Base-by-base conservation (phyloP, 2,329 filamentous ascomycete genomes). In the Aspergillus novofumigatus region DNA sequence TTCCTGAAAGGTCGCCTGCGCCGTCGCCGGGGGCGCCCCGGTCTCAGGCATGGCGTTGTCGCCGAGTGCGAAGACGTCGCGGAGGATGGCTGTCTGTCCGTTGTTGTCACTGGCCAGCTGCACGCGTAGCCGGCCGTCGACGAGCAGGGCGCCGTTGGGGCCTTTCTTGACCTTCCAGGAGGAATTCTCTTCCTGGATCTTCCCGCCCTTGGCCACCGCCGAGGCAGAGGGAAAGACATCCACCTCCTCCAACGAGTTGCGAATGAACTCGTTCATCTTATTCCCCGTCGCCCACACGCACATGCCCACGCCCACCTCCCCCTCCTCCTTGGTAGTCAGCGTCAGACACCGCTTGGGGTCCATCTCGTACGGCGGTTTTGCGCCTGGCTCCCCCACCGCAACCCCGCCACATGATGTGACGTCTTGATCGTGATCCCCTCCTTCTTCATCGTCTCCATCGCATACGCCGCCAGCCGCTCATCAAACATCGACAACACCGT, bases 401-500 rank as follows among this genome's bases (percentile, higher is more conserved):
- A 70, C 48, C 77, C 74, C 62, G 84, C 65, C 3, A 86, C 80
- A 61, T 84, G 81, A 61, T 85, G 83, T 3, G 77, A 80, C 0
- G 83, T 86, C 62, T 82, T 82, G 63, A 86, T 82, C 2, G 77
- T 68, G 44, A 86, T 82, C 1, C 83, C 83, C 61, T 83, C 78
- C 5, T 81, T 73, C 42, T 69, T 73, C 73, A 85, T 85, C 1
- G 77, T 80, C 28, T 82, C 74, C 73, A 82, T 81, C 0, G 83
- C 83, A 63, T 85, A 86, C 17, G 77, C 72, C 3, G 79, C 79
- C 14, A 86, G 69, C 17, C 80, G 80, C 58, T 83, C 77, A 55
- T 86, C 83, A 59, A 86, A 86, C 81, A 84, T 85, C 6, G 80
- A 81, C 11, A 86, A 70, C 0, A 86, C 82, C 55, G 79, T 83